Evolutionary conservation across 2,329 filamentous ascomycete genomes (phyloP).

Genomic region (Penicillium expansum): DNA sequence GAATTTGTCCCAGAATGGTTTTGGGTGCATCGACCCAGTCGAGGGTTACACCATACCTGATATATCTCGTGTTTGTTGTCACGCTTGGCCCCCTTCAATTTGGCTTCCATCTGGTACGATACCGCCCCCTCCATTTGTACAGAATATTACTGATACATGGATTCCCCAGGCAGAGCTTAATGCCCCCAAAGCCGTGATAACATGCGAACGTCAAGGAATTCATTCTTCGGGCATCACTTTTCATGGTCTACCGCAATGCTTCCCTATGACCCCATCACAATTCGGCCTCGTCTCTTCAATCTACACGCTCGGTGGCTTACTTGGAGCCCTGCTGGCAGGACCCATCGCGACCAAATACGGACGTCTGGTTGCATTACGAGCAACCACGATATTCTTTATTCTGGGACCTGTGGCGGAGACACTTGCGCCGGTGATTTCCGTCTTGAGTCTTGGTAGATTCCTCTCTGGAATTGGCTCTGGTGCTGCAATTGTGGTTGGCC

Average conservation of each 20-base stretch:
- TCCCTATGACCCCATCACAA: constrained; percentile 77
- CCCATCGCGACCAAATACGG: constrained; percentile 76
- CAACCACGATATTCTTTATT: constrained; percentile 74
- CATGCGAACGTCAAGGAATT: constrained; percentile 67
- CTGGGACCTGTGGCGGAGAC: constrained; percentile 75
- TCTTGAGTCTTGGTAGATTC: constrained; percentile 72
- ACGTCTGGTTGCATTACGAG: constrained; percentile 70
- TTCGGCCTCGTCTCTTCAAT: constrained; percentile 87
- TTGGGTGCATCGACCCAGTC: constrained; percentile 19
- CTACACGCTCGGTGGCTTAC: constrained; percentile 83
- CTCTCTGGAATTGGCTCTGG: constrained; percentile 82
- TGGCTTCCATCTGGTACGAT: constrained; percentile 79
- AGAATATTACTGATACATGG: background rate
- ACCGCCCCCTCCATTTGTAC: background rate
- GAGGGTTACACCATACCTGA: constrained; percentile 68
- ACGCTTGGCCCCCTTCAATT: constrained; percentile 90
- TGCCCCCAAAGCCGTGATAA: constrained; percentile 89
- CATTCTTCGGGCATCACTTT: constrained; percentile 19
- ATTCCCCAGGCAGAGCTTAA: constrained; percentile 78
- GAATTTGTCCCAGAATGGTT: constrained; percentile 22
- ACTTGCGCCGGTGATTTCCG: constrained; percentile 62
- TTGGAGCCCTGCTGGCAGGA: constrained; percentile 77
- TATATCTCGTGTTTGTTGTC: constrained; percentile 71
- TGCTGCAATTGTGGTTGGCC: constrained; percentile 86
- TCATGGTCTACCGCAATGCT: constrained; percentile 63